A percentile compares a stretch with the other conserved stretches of the same genome.
These are phyloP conservation scores for Saccharum spontaneum DNA, from an alignment of 176 grass and related monocot genomes.

Conservation along the genomic window DNA sequence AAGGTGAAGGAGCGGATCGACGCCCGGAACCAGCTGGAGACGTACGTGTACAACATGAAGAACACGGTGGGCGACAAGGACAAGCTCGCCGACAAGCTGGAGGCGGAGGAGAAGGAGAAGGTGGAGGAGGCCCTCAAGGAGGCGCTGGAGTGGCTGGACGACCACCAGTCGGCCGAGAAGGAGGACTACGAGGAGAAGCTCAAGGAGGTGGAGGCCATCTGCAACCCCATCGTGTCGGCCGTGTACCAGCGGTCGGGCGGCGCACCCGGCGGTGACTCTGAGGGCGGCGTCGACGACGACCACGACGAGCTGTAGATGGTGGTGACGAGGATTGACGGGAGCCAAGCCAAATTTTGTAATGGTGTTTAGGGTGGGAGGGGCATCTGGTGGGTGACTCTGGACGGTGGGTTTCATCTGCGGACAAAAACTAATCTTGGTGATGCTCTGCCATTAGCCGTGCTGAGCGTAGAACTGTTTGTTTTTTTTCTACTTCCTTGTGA, in stretches of 20 bases:
- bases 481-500: constrained; percentile 10
- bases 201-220: constrained; percentile 77
- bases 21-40: constrained; percentile 68
- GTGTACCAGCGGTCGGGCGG: constrained; percentile 67
- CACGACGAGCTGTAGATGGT: constrained; percentile 63
- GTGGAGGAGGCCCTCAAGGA: constrained; percentile 69
- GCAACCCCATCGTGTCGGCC: constrained; percentile 65
- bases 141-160: constrained; percentile 70
- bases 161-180: constrained; percentile 67
- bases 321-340: neutral
- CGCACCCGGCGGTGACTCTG: neutral
- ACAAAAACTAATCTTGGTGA: neutral
- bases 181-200: constrained; percentile 82
- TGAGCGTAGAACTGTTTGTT: constrained; percentile 34
- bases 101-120: constrained; percentile 84
- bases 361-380: neutral
- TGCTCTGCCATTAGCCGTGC: constrained; percentile 8
- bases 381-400: neutral
- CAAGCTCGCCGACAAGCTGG: constrained; percentile 68
- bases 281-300: constrained; percentile 35
- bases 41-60: constrained; percentile 83
- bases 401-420: neutral
- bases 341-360: constrained; percentile 44
- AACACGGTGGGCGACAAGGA: constrained; percentile 67
- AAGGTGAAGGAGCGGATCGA: constrained; percentile 73